Evolutionary conservation across 495 filamentous ascomycete species (phyloP).

Genomic region (Penicillium paradoxum): DNA sequence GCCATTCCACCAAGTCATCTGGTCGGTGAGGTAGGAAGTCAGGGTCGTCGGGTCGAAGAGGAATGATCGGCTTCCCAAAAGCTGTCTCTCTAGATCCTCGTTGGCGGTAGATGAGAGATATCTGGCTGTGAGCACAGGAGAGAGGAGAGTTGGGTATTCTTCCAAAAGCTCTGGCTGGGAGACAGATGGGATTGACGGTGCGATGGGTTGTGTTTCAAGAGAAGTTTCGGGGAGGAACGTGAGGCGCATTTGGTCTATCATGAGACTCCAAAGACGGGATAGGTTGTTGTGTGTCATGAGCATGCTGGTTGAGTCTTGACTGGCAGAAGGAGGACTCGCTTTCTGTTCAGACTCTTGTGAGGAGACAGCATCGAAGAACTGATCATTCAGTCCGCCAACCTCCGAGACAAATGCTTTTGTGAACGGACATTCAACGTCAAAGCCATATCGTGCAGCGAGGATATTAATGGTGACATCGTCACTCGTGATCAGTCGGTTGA

Average conservation of each 20-base stretch:
- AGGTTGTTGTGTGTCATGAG: conserved; percentile 59
- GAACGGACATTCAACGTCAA: conserved; percentile 61
- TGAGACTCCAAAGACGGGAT: conserved; percentile 56
- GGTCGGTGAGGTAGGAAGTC: conserved; percentile 57
- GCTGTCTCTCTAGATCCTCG: conserved; percentile 27
- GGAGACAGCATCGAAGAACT: conserved; percentile 41
- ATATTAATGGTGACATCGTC: conserved; percentile 59
- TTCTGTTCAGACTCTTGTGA: conserved; percentile 30
- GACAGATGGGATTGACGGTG: conserved; percentile 45
- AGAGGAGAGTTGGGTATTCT: conserved; percentile 46
- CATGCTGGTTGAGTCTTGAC: conserved; percentile 48
- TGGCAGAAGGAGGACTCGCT: conserved; percentile 23
- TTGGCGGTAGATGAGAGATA: conserved; percentile 36
- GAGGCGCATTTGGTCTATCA: conserved; percentile 59
- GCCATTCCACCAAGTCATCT: conserved; percentile 86
- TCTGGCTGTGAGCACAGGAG: conserved; percentile 43
- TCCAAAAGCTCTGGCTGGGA: conserved; percentile 53
- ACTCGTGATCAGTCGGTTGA: conserved; percentile 66
- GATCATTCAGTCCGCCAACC: conserved; percentile 63
- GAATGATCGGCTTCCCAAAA: conserved; percentile 67
- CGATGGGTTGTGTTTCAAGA: conserved; percentile 13
- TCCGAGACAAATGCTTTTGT: conserved; percentile 77
- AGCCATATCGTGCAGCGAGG: conserved; percentile 63
- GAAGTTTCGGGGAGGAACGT: conserved; percentile 50
- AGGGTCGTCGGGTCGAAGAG: conserved; percentile 60